These are phyloP conservation scores for Fistulinella prunicolor DNA, from an alignment of 768 basidiomycete species.

Conservation along the genomic window DNA sequence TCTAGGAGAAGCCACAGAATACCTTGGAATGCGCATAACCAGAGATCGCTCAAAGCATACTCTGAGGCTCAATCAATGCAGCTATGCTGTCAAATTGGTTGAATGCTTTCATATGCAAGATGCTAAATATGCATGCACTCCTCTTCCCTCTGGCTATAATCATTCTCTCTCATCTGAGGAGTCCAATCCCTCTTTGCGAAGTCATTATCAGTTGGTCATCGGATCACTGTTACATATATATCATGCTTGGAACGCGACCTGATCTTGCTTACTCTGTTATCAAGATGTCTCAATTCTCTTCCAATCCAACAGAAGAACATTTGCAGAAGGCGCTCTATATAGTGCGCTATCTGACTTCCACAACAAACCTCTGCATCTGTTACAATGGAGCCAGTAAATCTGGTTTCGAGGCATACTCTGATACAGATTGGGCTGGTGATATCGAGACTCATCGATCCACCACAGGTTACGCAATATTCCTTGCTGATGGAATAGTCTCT, in stretches of 20 bases:
- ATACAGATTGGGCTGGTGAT: no score
- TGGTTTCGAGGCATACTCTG: no score
- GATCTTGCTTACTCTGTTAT: no score
- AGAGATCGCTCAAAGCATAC: background rate
- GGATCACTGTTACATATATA: slow-evolving; percentile 30
- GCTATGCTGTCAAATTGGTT: slow-evolving; percentile 10
- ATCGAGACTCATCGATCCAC: background rate
- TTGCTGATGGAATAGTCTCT: background rate
- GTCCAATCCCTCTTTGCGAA: no score
- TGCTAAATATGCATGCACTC: no score
- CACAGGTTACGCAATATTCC: background rate
- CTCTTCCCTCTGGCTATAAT: no score
- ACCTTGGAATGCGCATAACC: background rate
- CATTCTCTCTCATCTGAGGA: no score
- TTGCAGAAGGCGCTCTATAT: no score
- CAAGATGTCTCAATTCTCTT: background rate
- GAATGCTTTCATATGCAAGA: background rate
- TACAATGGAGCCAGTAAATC: no score
- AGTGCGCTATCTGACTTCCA: no score
- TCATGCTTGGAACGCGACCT: slow-evolving; percentile 16
- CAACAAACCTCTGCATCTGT: no score
- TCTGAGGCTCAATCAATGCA: slow-evolving; percentile 1
- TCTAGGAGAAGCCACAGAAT: background rate
- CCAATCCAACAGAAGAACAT: no score
- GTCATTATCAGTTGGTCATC: slow-evolving; percentile 15